phyloP scores from a whole-genome alignment of 2,329 filamentous ascomycete genomes.

The Penicillium fuscoglaucum region DNA sequence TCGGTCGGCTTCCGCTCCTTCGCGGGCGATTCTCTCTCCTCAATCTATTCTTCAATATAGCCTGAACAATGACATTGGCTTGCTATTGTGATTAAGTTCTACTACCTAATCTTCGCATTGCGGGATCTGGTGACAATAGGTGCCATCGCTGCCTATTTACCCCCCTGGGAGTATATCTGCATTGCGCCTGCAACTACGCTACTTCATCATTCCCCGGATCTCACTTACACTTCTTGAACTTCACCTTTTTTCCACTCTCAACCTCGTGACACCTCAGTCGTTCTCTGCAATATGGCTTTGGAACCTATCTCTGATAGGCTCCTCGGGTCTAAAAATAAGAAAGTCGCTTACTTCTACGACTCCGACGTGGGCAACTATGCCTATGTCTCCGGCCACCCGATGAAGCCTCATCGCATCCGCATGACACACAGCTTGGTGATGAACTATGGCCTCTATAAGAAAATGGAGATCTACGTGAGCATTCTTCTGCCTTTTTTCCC shows the following conservation, averaged over 20 bases:
- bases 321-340: constrained; percentile 62
- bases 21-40: constrained; percentile 30
- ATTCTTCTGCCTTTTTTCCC: not conserved
- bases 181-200: constrained; percentile 6
- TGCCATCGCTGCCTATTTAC: constrained; percentile 7
- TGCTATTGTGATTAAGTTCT: constrained; percentile 14
- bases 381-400: constrained; percentile 74
- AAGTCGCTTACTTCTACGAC: constrained; percentile 98
- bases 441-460: constrained; percentile 72
- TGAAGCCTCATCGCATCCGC: constrained; percentile 68
- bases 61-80: constrained; percentile 20
- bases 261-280: not conserved
- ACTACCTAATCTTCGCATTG: constrained; percentile 3
- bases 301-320: constrained; percentile 53
- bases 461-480: constrained; percentile 69
- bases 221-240: constrained; percentile 5
- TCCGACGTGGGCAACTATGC: constrained; percentile 98
- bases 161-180: constrained; percentile 6
- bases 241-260: constrained; percentile 3
- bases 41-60: constrained; percentile 20
- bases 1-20: constrained; percentile 23
- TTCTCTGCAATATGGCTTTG: constrained; percentile 47
- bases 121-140: constrained; percentile 13
- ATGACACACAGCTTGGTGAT: constrained; percentile 67
- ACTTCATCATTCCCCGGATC: constrained; percentile 18